These are phyloP conservation scores for Phaeomoniella chlamydospora DNA, from an alignment of 2,329 filamentous ascomycete genomes.

Conservation along the genomic window DNA sequence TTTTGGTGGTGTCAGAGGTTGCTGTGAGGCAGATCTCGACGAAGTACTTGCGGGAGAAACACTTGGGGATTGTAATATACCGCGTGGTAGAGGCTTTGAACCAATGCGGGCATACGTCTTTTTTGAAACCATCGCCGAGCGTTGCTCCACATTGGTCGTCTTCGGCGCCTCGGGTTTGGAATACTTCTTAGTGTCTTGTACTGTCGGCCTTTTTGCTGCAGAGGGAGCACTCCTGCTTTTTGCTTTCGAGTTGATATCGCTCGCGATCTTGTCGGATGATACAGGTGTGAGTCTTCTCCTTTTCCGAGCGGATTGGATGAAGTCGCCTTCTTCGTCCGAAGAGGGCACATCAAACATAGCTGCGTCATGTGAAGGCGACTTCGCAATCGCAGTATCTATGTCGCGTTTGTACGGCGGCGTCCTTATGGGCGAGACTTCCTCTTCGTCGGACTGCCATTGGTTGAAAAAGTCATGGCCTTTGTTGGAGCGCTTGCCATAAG, in stretches of 20 bases:
- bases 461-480: constrained; percentile 1
- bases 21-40: neutral
- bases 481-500: constrained; percentile 20
- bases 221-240: neutral
- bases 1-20: neutral
- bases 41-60: neutral
- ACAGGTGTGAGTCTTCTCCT: constrained; percentile 3
- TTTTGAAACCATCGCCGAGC: neutral
- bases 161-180: no score
- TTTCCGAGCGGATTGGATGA: constrained; percentile 2
- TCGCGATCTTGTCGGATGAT: neutral
- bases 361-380: neutral
- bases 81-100: neutral
- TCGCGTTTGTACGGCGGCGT: neutral
- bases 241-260: constrained; percentile 2
- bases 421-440: neutral
- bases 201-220: constrained; percentile 4
- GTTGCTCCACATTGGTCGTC: neutral
- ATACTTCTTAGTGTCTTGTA: constrained; percentile 6
- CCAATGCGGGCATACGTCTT: neutral
- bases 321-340: constrained; percentile 9
- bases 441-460: neutral
- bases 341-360: constrained; percentile 12
- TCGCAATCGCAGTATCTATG: neutral
- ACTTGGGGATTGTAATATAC: neutral